Percentiles rank a stretch among this genome's conserved stretches.
Conservation (phyloP, 331 rosid genomes). For the Malus hybrid region DNA sequence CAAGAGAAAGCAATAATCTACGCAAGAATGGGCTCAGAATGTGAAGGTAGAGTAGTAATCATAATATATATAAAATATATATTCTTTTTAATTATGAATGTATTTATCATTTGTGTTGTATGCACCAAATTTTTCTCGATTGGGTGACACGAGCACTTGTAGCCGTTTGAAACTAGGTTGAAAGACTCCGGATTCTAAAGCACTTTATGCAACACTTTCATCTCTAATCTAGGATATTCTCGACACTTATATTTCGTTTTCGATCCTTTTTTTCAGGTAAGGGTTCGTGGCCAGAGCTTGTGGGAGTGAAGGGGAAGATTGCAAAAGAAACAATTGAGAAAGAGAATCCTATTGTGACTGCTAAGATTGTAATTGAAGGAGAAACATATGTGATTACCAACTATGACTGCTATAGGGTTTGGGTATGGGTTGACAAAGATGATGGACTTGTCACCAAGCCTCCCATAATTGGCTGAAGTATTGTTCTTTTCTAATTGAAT, state of each 20-base stretch:
- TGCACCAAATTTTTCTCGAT: too few species aligned
- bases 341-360: constrained; percentile 1
- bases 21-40: background rate
- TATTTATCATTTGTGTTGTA: too few species aligned
- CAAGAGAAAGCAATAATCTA: background rate
- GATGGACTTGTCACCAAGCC: background rate
- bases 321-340: constrained; percentile 10
- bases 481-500: too few species aligned
- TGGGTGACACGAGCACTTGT: too few species aligned
- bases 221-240: too few species aligned
- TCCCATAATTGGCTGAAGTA: background rate
- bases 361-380: constrained; percentile 8
- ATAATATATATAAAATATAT: background rate
- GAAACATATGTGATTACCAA: background rate
- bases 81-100: too few species aligned
- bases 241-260: too few species aligned
- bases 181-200: too few species aligned
- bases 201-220: too few species aligned
- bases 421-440: constrained; percentile 11
- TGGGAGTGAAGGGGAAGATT: constrained; percentile 2
- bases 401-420: constrained; percentile 13
- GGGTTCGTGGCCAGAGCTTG: constrained; percentile 16
- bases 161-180: too few species aligned
- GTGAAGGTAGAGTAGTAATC: background rate
- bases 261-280: background rate